Base-by-base conservation (phyloP, 495 filamentous ascomycete genomes). In the Xeromyces bisporus region DNA sequence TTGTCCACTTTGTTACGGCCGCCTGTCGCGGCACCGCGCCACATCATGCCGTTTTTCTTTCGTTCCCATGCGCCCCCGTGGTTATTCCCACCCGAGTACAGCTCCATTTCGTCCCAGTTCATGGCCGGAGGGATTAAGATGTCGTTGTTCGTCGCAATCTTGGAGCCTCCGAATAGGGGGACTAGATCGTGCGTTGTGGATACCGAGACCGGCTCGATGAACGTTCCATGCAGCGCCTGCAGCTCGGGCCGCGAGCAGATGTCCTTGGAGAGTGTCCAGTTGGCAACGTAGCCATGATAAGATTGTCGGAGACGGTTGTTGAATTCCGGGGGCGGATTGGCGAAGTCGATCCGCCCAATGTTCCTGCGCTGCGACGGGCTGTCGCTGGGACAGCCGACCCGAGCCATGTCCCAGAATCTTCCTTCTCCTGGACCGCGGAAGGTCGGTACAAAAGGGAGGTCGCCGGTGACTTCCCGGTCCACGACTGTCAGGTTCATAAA, bases 81-180 rank as follows among this genome's bases (percentile, higher is more conserved):
- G 10, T 58, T 46, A 18, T 54, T 55, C 36, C 64, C 57, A 29
- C 72, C 72, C 2, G 62, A 64, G 55, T 82, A 86, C n/a, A 76
- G 69, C 32, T 65, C 54, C 28, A 84, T 74, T 10, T 79, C 59
- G 30, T 67, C 66, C 58, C 73, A 76, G 49, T 84, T 82, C 72
- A 79, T 78, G 31, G 79, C 70, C 0, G 75, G 70, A 1, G 80
- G 80, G 33, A 89, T 70, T 14, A 86, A 62, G 37, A 87, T 60
- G 35, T 87, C 80, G 47, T 81, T 84, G 54, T 84, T 86, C 31
- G 76, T 68, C 23, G 68, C 65, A 28, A 84, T 60, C 48, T 89
- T 87, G 44, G 67, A 77, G 30, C 77, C 79, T 30, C 77, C 69
- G 41, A 89, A 86, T 11, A 84, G 48, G 0, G 80, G 81, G 17